These are phyloP conservation scores for Jamesozyma rosinii DNA, from an alignment of 805 yeast genomes.

Conservation along the genomic window DNA sequence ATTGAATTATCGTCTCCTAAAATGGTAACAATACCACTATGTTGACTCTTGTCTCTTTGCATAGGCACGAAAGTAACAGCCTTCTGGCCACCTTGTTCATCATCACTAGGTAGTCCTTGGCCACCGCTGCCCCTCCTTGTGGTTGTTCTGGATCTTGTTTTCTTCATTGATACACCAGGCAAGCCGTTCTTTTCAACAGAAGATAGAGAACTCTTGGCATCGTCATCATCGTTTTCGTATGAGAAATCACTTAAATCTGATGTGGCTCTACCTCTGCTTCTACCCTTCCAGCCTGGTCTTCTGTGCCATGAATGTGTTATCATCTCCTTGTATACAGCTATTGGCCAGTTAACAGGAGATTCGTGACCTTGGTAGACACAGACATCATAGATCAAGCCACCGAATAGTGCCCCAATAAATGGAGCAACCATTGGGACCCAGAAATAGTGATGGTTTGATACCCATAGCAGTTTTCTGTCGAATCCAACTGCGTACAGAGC, in stretches of 20 bases:
- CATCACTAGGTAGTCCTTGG: slow-evolving; percentile 4
- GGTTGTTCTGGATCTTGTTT: slow-evolving; percentile 6
- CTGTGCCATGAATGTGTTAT: slow-evolving; percentile 20
- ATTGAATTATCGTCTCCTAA: slow-evolving; percentile 23
- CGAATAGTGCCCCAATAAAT: slow-evolving; percentile 38
- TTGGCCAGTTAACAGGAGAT: slow-evolving; percentile 42
- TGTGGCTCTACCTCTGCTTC: slow-evolving; percentile 21
- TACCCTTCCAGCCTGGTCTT: slow-evolving; percentile 26
- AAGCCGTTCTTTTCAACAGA: neutral
- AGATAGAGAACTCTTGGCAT: neutral
- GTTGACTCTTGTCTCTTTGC: slow-evolving; percentile 16
- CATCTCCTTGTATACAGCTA: slow-evolving; percentile 11
- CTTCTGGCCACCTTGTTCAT: slow-evolving; percentile 16
- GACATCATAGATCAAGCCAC: slow-evolving; percentile 44
- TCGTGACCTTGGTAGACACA: slow-evolving; percentile 44
- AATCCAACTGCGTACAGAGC: slow-evolving; percentile 42
- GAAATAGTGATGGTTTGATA: slow-evolving; percentile 36
- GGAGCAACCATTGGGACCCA: slow-evolving; percentile 51
- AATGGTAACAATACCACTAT: slow-evolving; percentile 27
- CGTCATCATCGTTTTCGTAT: slow-evolving; percentile 15
- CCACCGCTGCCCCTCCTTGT: slow-evolving; percentile 10
- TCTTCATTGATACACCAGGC: neutral
- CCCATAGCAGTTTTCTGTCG: slow-evolving; percentile 33
- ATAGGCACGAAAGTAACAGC: slow-evolving; percentile 27
- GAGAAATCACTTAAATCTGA: slow-evolving; percentile 26